Base-by-base conservation (phyloP, 192 early-diverging fungal species). In the Chytriomyces sp. region DNA sequence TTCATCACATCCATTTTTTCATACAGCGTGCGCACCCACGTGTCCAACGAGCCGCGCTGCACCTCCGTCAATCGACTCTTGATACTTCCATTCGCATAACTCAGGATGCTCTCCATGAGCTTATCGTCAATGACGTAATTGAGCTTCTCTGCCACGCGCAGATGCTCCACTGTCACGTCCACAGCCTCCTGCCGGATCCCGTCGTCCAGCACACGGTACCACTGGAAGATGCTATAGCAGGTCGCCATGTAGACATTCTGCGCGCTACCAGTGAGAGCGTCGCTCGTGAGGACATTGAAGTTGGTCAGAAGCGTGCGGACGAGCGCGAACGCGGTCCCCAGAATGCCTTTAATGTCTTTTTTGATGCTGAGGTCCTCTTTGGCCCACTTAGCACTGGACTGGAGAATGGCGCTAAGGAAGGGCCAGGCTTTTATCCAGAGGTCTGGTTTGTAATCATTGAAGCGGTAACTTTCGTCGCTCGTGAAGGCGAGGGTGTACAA, bases 371-470 rank as follows among this genome's bases (percentile, higher is more conserved):
- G 33, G 58, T 74, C 73, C 39, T 66, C 54, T 41, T 74, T 74
- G 7, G 73, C 75, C 75, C 75, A 76, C 36, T 61, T 60, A 14
- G 57, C 68, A 28, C 59, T 64, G 25, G 57, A 62, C 4, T 5
- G n/a, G 4, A 76, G 44, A 31, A 76, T 40, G 8, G 41, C 28
- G 3, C 10, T 17, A 26, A 76, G 17, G 34, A 76, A 76, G 10
- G 75, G 66, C 75, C 75, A 76, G 3, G 53, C 17, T 44, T 76
- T 72, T 25, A 71, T 58, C 75, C 75, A 76, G 7, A 65, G 28
- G 37, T 76, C 55, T 17, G 73, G 22, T n/a, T 74, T 65, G 22
- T 44, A 22, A 26, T 39, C 53, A 4, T 59, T 71, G 58, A 60
- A 71, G 14, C 69, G 49, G 65, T 68, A 68, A 34, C 41, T 52